phyloP scores from a whole-genome alignment of 2,329 filamentous ascomycete species.

The Harringtonia aguacate region DNA sequence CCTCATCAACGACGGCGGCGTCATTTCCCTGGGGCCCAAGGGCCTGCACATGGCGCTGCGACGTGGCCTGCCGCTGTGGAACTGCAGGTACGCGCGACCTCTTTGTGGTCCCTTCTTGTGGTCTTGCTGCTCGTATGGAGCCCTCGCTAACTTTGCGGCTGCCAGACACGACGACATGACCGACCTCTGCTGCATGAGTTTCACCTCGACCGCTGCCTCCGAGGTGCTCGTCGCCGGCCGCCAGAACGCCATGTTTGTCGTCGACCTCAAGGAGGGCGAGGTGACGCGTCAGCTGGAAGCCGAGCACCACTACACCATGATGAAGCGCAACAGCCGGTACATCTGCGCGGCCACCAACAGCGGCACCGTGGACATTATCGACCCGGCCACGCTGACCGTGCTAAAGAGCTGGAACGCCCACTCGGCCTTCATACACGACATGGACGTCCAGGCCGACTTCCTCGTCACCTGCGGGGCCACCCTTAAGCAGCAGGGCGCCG shows the following conservation, averaged over 20 bases:
- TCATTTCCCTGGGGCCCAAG: constrained; percentile 72
- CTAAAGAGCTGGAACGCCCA: constrained; percentile 88
- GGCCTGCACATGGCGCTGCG: constrained; percentile 84
- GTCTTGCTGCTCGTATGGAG: not conserved
- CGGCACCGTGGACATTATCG: constrained; percentile 77
- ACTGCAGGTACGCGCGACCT: constrained; percentile 60
- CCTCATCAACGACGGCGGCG: constrained; percentile 80
- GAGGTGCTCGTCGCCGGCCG: constrained; percentile 82
- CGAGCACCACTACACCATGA: constrained; percentile 72
- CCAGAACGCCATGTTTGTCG: constrained; percentile 75
- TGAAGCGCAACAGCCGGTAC: constrained; percentile 73
- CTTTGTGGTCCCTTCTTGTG: too few relatives aligned
- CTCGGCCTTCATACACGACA: constrained; percentile 80
- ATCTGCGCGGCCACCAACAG: constrained; percentile 83
- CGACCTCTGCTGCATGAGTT: constrained; percentile 89
- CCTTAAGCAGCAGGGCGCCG: constrained; percentile 61
- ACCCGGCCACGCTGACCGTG: constrained; percentile 65
- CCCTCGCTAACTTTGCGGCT: not conserved
- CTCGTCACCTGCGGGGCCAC: constrained; percentile 94
- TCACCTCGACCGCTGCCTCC: constrained; percentile 72
- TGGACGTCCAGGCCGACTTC: constrained; percentile 93
- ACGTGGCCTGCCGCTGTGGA: constrained; percentile 78
- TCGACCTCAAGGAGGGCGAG: constrained; percentile 59
- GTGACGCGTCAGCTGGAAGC: constrained; percentile 44
- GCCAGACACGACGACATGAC: constrained; percentile 49